These are phyloP conservation scores for Aphanomyces stellatus DNA, from an alignment of 352 stramenopile species.

Conservation along the genomic window DNA sequence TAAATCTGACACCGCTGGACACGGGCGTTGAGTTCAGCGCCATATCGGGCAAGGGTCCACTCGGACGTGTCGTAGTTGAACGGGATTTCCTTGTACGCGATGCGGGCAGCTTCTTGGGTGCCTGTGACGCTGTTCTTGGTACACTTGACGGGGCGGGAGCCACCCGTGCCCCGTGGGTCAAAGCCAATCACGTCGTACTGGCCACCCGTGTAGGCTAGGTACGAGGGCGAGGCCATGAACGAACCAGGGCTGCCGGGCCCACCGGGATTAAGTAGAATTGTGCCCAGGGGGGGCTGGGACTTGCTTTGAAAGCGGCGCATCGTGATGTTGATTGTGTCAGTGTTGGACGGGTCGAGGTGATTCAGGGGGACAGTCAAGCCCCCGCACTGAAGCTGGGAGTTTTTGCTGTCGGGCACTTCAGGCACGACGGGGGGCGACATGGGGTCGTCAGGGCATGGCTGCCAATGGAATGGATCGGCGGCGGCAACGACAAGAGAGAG, in stretches of 20 bases:
- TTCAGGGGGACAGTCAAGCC: slow-evolving; percentile 7
- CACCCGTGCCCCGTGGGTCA: not conserved
- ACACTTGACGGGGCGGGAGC: not conserved
- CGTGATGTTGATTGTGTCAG: slow-evolving; percentile 1
- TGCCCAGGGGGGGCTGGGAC: not conserved
- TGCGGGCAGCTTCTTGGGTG: not conserved
- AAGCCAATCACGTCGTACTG: slow-evolving; percentile 11
- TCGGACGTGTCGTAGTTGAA: not conserved
- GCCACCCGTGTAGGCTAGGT: not conserved
- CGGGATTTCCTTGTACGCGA: not conserved
- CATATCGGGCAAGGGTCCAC: not conserved
- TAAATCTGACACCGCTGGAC: not conserved
- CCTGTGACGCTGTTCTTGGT: slow-evolving; percentile 2
- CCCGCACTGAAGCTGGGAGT: not conserved
- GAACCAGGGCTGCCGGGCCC: slow-evolving; percentile 7
- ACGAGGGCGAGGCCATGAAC: no score
- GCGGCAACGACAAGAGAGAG: no score
- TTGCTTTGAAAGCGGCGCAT: not conserved
- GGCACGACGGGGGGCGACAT: no score
- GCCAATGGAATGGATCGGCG: no score
- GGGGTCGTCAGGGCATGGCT: no score
- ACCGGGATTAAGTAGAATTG: slow-evolving; percentile 14
- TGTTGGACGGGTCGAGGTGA: slow-evolving; percentile 9
- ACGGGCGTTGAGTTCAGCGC: not conserved
- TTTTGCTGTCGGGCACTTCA: no score